Percentiles rank a stretch among this genome's conserved stretches.
These are phyloP conservation scores for Colletotrichum sp. DNA, from an alignment of 2,329 filamentous ascomycete genomes.

Conservation along the genomic window DNA sequence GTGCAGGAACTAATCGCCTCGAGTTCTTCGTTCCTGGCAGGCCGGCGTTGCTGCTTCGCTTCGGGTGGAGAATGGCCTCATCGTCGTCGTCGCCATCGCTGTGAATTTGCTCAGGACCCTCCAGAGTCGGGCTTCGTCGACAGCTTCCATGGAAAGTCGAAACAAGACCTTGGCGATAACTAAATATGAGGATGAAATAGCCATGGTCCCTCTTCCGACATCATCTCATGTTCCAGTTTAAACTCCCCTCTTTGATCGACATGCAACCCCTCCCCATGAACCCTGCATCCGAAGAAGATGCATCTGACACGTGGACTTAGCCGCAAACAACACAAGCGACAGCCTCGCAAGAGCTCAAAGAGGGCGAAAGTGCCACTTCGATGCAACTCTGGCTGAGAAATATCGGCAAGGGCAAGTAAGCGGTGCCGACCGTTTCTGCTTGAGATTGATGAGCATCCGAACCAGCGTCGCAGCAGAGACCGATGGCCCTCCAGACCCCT, in stretches of 20 bases:
- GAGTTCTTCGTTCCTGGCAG: rapidly evolving
- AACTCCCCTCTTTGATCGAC: background rate
- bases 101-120: background rate
- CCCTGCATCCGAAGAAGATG: background rate
- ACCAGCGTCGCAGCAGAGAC: background rate
- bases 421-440: background rate
- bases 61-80: background rate
- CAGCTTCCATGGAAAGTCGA: background rate
- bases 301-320: background rate
- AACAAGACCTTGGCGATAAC: background rate
- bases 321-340: background rate
- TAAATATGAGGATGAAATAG: background rate
- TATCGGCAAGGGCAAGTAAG: background rate
- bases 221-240: background rate
- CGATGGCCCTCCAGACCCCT: background rate
- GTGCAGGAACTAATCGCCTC: background rate
- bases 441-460: background rate
- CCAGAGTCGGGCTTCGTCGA: background rate
- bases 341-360: background rate
- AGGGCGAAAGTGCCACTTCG: background rate
- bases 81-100: background rate
- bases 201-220: background rate
- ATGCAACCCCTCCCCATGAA: background rate
- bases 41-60: background rate
- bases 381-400: background rate